Conservation (phyloP, 768 basidiomycete genomes). For the Phylloporus arenicola region DNA sequence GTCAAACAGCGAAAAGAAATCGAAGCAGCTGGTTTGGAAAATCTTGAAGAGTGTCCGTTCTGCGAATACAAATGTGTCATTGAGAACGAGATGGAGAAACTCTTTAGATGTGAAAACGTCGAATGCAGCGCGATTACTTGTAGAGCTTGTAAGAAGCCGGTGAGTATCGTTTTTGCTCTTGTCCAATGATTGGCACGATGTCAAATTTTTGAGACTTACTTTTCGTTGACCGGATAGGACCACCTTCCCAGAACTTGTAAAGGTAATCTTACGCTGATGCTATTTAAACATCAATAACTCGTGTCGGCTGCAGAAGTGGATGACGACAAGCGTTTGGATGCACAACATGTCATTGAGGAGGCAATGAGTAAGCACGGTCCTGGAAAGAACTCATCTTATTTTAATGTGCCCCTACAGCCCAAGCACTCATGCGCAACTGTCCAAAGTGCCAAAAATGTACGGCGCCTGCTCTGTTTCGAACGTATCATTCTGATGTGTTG, state of each 20-base stretch:
- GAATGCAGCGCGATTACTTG: conserved; percentile 77
- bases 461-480: conserved; percentile 6
- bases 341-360: conserved; percentile 78
- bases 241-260: conserved; percentile 79
- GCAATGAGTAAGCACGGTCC: conserved; percentile 69
- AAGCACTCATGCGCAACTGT: conserved; percentile 82
- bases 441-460: conserved; percentile 79
- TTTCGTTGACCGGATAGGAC: conserved; percentile 40
- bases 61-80: conserved; percentile 86
- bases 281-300: background rate
- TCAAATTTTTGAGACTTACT: background rate
- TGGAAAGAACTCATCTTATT: background rate
- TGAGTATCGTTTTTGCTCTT: conserved; percentile 28
- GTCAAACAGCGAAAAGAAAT: conserved; percentile 77
- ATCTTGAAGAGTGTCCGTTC: conserved; percentile 84
- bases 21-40: conserved; percentile 69
- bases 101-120: conserved; percentile 51
- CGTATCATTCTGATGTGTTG: background rate
- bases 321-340: conserved; percentile 68
- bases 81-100: conserved; percentile 58
- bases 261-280: conserved; percentile 36
- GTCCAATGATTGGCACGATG: background rate
- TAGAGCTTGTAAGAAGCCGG: conserved; percentile 69
- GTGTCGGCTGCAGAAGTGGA: conserved; percentile 51
- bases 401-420: conserved; percentile 39